These are phyloP conservation scores for Apiospora hydei DNA, from an alignment of 2,329 filamentous ascomycete species.

Conservation along the genomic window DNA sequence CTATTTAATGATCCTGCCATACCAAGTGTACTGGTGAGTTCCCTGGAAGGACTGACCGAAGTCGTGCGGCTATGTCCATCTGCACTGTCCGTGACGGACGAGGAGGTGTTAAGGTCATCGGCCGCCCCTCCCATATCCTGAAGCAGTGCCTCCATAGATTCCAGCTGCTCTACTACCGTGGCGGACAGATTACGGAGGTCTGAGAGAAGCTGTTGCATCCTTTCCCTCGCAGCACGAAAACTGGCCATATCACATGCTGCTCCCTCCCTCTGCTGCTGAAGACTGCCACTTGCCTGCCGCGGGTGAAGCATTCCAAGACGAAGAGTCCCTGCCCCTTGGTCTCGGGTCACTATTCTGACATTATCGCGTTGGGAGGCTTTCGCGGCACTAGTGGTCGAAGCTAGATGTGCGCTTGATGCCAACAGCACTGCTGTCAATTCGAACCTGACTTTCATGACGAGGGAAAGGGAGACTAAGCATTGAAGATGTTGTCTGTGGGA, in stretches of 20 bases:
- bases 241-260: background rate
- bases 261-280: background rate
- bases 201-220: background rate
- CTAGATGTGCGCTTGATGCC: background rate
- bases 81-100: background rate
- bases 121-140: constrained; percentile 20
- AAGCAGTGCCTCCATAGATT: constrained; percentile 17
- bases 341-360: background rate
- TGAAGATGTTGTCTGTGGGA: background rate
- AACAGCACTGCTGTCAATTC: constrained; percentile 3
- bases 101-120: background rate
- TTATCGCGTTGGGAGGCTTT: background rate
- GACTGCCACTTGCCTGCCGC: background rate
- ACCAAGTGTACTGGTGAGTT: background rate
- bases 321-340: background rate
- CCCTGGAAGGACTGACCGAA: background rate
- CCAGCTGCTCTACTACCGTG: background rate
- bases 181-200: constrained; percentile 1
- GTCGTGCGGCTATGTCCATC: background rate
- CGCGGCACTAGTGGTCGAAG: background rate
- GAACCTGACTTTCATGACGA: background rate
- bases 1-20: background rate
- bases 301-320: background rate
- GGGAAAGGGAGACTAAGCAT: background rate
- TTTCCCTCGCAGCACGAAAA: background rate